Conservation (phyloP, 192 early-diverging fungal species). For the Gryganskiella cystojenkinii region DNA sequence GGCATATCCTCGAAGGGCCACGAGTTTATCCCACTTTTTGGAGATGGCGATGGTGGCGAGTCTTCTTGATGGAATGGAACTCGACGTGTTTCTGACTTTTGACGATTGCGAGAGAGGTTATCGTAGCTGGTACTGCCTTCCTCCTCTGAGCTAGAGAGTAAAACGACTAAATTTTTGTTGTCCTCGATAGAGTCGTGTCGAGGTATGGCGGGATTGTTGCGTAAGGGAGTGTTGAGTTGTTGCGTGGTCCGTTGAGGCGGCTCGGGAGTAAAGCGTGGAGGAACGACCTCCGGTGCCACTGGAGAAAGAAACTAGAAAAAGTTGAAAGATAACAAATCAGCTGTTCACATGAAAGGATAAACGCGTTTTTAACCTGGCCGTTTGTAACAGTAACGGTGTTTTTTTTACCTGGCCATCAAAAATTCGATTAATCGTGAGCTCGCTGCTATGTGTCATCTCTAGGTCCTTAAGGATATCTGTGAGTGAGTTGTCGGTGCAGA, state of each 20-base stretch:
- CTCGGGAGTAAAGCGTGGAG: too few species aligned
- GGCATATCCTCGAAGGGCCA: too few species aligned
- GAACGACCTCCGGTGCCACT: too few species aligned
- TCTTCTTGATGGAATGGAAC: too few species aligned
- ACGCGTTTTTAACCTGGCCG: too few species aligned
- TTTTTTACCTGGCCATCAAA: conserved; percentile 31
- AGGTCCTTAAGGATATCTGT: conserved; percentile 41
- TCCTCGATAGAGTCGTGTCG: too few species aligned
- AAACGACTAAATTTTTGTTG: neutral
- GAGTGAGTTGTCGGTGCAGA: conserved; percentile 20
- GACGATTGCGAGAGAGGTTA: neutral
- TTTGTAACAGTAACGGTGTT: too few species aligned
- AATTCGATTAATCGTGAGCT: conserved; percentile 39
- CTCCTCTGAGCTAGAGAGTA: conserved; percentile 23
- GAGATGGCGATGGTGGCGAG: too few species aligned
- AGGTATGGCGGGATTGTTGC: too few species aligned
- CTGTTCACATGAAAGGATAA: neutral
- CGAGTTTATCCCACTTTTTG: too few species aligned
- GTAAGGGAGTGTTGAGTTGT: too few species aligned
- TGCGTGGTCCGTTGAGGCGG: too few species aligned
- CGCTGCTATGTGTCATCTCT: conserved; percentile 19
- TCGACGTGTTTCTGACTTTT: neutral
- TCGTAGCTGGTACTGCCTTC: conserved; percentile 3
- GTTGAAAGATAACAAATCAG: neutral
- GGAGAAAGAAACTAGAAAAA: neutral